These are phyloP conservation scores for Candida sanyiensis DNA, from an alignment of 805 yeast genomes.

Conservation along the genomic window DNA sequence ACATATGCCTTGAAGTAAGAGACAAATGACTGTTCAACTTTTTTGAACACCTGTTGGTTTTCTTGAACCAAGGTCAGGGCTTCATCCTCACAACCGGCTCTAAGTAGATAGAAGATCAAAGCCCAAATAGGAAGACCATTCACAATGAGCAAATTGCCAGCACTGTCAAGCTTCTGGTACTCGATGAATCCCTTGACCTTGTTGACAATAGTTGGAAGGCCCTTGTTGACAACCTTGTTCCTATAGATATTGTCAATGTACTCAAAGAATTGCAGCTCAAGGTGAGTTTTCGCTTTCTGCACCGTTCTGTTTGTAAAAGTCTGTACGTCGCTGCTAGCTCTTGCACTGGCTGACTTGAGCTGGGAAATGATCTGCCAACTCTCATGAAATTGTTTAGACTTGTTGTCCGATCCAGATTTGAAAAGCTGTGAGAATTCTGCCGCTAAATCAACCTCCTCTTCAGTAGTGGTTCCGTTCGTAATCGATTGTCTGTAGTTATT, in stretches of 20 bases:
- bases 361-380: slow-evolving; percentile 61
- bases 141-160: slow-evolving; percentile 52
- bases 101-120: slow-evolving; percentile 69
- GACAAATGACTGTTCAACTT: slow-evolving; percentile 81
- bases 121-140: slow-evolving; percentile 97
- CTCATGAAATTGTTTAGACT: slow-evolving; percentile 67
- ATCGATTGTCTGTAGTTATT: slow-evolving; percentile 60
- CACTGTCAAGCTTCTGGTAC: slow-evolving; percentile 37
- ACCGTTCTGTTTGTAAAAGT: slow-evolving; percentile 37
- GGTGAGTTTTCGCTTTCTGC: slow-evolving; percentile 47
- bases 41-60: slow-evolving; percentile 68
- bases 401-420: slow-evolving; percentile 51
- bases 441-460: slow-evolving; percentile 46
- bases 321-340: slow-evolving; percentile 15
- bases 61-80: slow-evolving; percentile 64
- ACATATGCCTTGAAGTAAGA: slow-evolving; percentile 68
- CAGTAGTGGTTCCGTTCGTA: slow-evolving; percentile 11
- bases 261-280: slow-evolving; percentile 74
- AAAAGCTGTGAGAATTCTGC: slow-evolving; percentile 56
- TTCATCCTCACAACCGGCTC: slow-evolving; percentile 78
- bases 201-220: slow-evolving; percentile 64
- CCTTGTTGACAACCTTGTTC: slow-evolving; percentile 50
- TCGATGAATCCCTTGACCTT: slow-evolving; percentile 63
- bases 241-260: slow-evolving; percentile 62
- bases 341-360: slow-evolving; percentile 26